phyloP scores from a whole-genome alignment of 371 early-diverging fungal genomes.

The Rozella allomycis region DNA sequence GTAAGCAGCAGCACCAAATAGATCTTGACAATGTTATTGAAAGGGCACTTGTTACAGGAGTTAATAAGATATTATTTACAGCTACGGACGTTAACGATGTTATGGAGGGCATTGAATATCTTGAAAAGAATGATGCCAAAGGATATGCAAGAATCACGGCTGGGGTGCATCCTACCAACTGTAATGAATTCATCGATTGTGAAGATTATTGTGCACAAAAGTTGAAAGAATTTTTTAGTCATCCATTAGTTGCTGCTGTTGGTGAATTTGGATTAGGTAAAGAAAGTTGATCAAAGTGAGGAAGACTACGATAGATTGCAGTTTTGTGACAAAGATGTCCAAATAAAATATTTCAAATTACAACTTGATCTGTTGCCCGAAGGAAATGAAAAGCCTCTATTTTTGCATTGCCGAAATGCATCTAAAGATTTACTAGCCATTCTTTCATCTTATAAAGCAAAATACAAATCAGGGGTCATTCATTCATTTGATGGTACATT shows the following conservation, averaged over 20 bases:
- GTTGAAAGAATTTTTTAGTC: too few species aligned
- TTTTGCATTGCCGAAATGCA: neutral
- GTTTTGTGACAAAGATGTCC: neutral
- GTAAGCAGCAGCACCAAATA: neutral
- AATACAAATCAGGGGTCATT: slow-evolving; percentile 12
- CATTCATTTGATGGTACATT: slow-evolving; percentile 20
- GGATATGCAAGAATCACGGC: neutral
- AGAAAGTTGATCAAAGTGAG: neutral
- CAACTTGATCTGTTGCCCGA: slow-evolving; percentile 1
- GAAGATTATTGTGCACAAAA: too few species aligned
- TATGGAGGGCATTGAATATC: neutral
- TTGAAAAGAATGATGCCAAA: neutral
- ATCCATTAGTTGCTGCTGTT: neutral
- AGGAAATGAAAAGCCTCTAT: neutral
- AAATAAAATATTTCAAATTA: neutral
- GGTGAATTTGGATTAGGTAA: neutral
- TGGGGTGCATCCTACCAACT: neutral
- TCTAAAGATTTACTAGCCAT: neutral
- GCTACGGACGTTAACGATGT: neutral
- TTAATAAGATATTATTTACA: neutral
- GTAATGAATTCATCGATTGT: neutral
- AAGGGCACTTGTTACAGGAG: neutral
- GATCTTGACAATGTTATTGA: slow-evolving; percentile 1
- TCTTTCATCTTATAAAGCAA: too few species aligned
- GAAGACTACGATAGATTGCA: slow-evolving; percentile 1